Conservation (phyloP, 2,329 filamentous ascomycete species). For the Tothia fuscella region DNA sequence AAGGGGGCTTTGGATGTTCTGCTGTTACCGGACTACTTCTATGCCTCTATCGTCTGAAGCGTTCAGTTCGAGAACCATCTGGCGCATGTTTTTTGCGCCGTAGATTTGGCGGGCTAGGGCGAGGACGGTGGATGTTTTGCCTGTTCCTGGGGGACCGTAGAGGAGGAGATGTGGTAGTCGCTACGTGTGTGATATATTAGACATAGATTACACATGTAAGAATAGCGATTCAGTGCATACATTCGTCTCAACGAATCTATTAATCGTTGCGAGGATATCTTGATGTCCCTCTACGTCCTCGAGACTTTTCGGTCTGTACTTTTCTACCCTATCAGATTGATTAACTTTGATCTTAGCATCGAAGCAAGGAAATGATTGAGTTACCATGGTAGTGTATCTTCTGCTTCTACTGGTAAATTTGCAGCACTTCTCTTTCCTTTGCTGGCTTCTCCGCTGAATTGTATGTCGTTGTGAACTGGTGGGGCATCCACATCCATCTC, state of each 20-base stretch:
- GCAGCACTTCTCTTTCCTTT: constrained; percentile 85
- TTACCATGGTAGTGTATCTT: constrained; percentile 88
- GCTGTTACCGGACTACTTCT: constrained; percentile 73
- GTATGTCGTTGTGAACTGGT: constrained; percentile 36
- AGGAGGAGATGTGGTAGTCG: constrained; percentile 89
- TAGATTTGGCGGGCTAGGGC: constrained; percentile 91
- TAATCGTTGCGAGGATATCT: constrained; percentile 94
- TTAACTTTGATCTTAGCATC: background rate
- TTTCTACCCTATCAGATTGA: constrained; percentile 63
- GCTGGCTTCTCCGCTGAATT: constrained; percentile 59
- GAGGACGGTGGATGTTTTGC: constrained; percentile 93
- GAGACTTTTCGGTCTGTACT: constrained; percentile 81
- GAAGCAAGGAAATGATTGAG: constrained; percentile 11
- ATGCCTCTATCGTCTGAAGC: constrained; percentile 96
- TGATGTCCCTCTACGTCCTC: constrained; percentile 93
- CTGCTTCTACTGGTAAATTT: constrained; percentile 85
- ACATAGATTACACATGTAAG: background rate
- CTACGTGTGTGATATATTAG: constrained; percentile 22
- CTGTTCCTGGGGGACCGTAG: constrained; percentile 91
- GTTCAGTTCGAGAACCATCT: constrained; percentile 98
- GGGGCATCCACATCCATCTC: constrained; percentile 56
- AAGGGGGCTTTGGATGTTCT: background rate
- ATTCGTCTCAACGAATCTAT: constrained; percentile 93
- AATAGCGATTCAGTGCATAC: constrained; percentile 26
- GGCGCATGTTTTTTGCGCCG: constrained; percentile 79